Conservation (phyloP, 1,284 basidiomycete genomes). For the Ceratobasidium sp. region DNA sequence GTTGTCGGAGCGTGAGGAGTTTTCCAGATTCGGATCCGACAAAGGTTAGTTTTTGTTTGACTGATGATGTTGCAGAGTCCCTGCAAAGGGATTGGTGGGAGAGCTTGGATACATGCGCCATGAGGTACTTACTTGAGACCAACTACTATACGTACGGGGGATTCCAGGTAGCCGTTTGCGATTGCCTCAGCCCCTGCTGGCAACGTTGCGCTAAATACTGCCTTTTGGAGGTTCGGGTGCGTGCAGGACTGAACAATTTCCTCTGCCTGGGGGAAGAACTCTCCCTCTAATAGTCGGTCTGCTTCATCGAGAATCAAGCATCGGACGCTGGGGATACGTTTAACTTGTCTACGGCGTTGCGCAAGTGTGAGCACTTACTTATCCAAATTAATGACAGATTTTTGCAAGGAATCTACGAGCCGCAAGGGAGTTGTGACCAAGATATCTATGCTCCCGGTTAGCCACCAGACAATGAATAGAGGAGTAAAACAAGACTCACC, state of each 20-base stretch:
- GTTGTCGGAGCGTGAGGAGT: conserved; percentile 78
- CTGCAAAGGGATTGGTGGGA: conserved; percentile 53
- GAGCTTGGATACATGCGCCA: background rate
- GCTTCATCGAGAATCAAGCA: conserved; percentile 90
- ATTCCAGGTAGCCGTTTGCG: conserved; percentile 79
- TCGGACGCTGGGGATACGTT: conserved; percentile 63
- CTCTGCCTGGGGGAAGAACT: conserved; percentile 88
- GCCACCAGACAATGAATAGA: background rate
- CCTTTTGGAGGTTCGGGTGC: conserved; percentile 75
- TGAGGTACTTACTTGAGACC: conserved; percentile 76
- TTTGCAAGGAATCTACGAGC: conserved; percentile 73
- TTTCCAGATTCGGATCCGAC: conserved; percentile 93
- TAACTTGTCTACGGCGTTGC: background rate
- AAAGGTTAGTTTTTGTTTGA: conserved; percentile 86
- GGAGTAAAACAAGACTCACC: conserved; percentile 53
- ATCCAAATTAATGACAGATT: conserved; percentile 67
- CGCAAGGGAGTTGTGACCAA: conserved; percentile 82
- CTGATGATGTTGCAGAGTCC: conserved; percentile 74
- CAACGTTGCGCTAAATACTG: conserved; percentile 92
- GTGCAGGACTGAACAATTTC: conserved; percentile 86
- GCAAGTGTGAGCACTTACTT: conserved; percentile 63
- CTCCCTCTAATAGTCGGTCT: conserved; percentile 85
- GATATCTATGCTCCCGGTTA: conserved; percentile 59
- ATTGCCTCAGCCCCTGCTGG: conserved; percentile 87
- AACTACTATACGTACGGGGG: conserved; percentile 89